Percentiles rank a stretch among this genome's conserved stretches.
These are phyloP conservation scores for Cercospora berteroae DNA, from an alignment of 2,329 filamentous ascomycete genomes.

Conservation along the genomic window DNA sequence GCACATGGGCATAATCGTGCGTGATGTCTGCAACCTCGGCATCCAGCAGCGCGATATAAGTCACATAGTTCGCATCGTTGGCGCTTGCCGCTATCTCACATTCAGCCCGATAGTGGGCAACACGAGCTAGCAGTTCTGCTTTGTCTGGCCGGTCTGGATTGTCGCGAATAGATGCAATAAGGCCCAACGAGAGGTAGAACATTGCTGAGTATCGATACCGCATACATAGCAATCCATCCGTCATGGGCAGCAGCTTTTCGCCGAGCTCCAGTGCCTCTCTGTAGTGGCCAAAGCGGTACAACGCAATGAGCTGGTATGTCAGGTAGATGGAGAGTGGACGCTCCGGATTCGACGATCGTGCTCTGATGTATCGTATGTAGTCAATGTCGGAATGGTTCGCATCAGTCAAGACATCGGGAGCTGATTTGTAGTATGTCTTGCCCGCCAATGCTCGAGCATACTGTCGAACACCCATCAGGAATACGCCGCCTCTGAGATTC, in stretches of 20 bases:
- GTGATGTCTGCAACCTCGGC: constrained; percentile 63
- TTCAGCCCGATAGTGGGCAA: constrained; percentile 57
- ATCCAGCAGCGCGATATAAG: constrained; percentile 66
- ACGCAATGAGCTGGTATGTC: constrained; percentile 47
- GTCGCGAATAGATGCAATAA: constrained; percentile 43
- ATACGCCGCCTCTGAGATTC: constrained; percentile 68
- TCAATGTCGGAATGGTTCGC: constrained; percentile 61
- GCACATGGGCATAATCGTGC: constrained; percentile 49
- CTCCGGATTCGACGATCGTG: constrained; percentile 56
- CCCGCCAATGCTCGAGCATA: constrained; percentile 69
- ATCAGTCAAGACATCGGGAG: constrained; percentile 63
- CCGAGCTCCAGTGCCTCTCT: constrained; percentile 46
- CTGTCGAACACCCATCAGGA: constrained; percentile 66
- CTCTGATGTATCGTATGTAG: constrained; percentile 54
- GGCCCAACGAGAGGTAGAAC: constrained; percentile 46
- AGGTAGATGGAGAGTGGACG: constrained; percentile 68
- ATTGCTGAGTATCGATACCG: constrained; percentile 44
- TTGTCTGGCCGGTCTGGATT: constrained; percentile 22
- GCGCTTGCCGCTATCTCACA: constrained; percentile 64
- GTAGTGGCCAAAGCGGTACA: constrained; percentile 46
- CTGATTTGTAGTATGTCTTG: constrained; percentile 59
- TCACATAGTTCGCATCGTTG: constrained; percentile 68
- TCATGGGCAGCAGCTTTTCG: constrained; percentile 42
- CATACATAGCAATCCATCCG: constrained; percentile 47
- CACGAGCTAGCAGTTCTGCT: constrained; percentile 51